Evolutionary conservation across 768 basidiomycete genomes (phyloP).

Genomic region (Panellus pusillus): DNA sequence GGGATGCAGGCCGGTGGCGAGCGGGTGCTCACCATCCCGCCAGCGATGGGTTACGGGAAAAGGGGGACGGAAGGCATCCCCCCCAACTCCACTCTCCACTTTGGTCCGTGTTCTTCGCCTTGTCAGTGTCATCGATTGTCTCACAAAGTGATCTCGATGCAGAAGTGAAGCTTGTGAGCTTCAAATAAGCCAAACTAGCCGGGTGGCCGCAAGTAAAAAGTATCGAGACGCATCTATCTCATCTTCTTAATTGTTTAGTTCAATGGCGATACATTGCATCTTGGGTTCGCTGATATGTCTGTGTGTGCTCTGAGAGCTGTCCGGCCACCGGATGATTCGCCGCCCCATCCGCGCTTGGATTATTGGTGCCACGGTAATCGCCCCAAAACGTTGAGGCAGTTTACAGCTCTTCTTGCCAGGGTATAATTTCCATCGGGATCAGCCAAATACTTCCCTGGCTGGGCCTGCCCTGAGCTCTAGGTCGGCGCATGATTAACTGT

Average conservation of each 20-base stretch:
- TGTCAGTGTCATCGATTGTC: background rate
- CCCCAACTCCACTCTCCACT: slow-evolving; percentile 75
- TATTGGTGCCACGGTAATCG: too few species aligned
- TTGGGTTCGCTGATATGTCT: background rate
- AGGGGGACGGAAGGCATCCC: slow-evolving; percentile 61
- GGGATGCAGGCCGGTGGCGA: slow-evolving; percentile 95
- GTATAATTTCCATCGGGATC: too few species aligned
- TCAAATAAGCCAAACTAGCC: slow-evolving; percentile 47
- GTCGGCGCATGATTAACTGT: background rate
- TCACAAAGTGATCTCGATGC: background rate
- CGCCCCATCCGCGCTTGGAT: too few species aligned
- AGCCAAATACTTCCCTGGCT: too few species aligned
- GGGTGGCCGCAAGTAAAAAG: slow-evolving; percentile 11
- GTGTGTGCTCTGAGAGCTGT: too few species aligned
- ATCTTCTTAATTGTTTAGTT: slow-evolving; percentile 17
- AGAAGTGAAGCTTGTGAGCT: slow-evolving; percentile 74
- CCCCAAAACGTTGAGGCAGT: too few species aligned
- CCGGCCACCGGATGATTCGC: too few species aligned
- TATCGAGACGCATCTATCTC: slow-evolving; percentile 17
- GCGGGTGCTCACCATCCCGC: slow-evolving; percentile 74
- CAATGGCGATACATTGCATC: background rate
- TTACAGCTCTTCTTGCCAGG: too few species aligned
- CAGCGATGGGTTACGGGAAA: slow-evolving; percentile 74
- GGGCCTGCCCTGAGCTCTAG: too few species aligned
- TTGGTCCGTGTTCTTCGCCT: slow-evolving; percentile 52